Base-by-base conservation (phyloP, 805 yeast genomes). In the Komagataella populi region DNA sequence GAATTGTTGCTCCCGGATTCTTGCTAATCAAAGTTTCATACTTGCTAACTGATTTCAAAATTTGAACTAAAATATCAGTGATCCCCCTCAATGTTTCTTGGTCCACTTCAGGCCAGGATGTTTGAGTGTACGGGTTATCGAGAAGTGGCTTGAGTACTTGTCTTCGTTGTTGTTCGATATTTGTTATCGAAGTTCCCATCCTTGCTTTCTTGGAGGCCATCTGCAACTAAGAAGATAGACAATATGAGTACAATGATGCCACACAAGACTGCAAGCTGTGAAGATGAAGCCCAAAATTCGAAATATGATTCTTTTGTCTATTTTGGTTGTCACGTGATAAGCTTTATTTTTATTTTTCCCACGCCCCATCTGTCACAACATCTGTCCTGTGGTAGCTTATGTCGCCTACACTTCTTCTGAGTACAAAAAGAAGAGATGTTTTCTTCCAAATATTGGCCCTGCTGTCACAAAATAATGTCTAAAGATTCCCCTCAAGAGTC, bases 121-220 rank as follows among this genome's bases (percentile, higher is more conserved):
- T 68, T 49, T 71, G 72, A 0, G 84, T 74, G 58, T 69, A 81
- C 2, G 89, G 87, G 54, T 79, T 80, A 24, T 81, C 82, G 18
- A 83, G 65, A 2, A 83, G 66, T 0, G 89, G 87, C 61, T 78
- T 81, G 63, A 78, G 79, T 6, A 81, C 78, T 55, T 79, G 81
- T 54, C 73, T 70, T 50, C 76, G 67, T 59, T 71, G 73, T 55
- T 68, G 66, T 49, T 80, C 84, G 1, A 71, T 53, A 20, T 71
- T 74, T 55, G 74, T 78, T 12, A 81, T 51, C 0, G 83, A 77
- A 24, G 22, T 47, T 14, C 48, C 23, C 2, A 30, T 30, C 14
- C 39, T 30, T 4, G 14, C 39, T 10, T 30, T 30, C 14, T 30
- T 30, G 12, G 39, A 10, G 14, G 39, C 39, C 39, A 30, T 30